Evolutionary conservation across 2,329 filamentous ascomycete species (phyloP).

Genomic region (Mycosphaerelloides madeirae): DNA sequence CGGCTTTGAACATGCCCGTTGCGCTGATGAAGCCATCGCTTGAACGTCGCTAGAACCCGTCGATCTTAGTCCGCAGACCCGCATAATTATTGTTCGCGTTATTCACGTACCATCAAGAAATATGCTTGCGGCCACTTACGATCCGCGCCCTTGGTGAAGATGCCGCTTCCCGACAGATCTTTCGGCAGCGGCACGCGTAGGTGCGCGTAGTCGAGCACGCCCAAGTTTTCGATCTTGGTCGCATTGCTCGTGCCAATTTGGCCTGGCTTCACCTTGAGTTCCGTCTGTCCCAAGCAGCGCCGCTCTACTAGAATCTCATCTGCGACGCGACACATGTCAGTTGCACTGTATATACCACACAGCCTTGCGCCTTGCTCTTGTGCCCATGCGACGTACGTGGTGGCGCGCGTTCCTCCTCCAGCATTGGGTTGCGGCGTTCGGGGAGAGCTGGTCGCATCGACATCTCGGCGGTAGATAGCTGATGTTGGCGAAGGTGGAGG

Average conservation of each 20-base stretch:
- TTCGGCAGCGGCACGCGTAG: constrained; percentile 87
- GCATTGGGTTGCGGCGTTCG: constrained; percentile 59
- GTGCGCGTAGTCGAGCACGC: constrained; percentile 93
- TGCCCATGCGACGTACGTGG: constrained; percentile 50
- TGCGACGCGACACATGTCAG: constrained; percentile 25
- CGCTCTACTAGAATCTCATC: constrained; percentile 64
- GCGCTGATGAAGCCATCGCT: constrained; percentile 79
- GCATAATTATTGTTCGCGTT: not conserved
- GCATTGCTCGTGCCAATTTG: constrained; percentile 66
- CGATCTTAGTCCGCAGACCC: constrained; percentile 7
- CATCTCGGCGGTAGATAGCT: not conserved
- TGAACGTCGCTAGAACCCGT: constrained; percentile 61
- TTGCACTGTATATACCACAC: constrained; percentile 4
- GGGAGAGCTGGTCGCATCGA: constrained; percentile 45
- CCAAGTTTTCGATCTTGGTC: constrained; percentile 67
- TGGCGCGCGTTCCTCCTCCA: constrained; percentile 58
- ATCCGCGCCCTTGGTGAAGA: constrained; percentile 71
- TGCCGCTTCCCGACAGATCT: constrained; percentile 79
- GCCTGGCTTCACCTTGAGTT: constrained; percentile 76
- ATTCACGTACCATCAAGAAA: constrained; percentile 68
- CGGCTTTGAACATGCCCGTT: constrained; percentile 89
- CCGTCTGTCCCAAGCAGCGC: constrained; percentile 86
- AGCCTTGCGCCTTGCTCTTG: constrained; percentile 1
- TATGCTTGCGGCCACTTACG: constrained; percentile 74
- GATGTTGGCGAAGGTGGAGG: not conserved